Percentiles rank a stretch among this genome's conserved stretches.
Conservation (phyloP, 805 yeast genomes). For the Cyberlindnera misumaiensis region DNA sequence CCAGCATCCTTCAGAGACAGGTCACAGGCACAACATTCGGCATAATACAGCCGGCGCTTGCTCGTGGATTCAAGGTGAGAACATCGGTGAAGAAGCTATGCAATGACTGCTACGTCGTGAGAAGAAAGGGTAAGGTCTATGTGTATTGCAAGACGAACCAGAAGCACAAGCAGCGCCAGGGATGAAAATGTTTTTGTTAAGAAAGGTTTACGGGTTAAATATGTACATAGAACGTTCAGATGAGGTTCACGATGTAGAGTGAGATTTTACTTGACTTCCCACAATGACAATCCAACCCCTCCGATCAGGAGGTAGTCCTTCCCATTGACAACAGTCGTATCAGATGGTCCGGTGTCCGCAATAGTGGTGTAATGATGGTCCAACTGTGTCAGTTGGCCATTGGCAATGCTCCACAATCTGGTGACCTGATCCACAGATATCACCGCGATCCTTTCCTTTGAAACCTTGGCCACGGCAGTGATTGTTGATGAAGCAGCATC, state of each 20-base stretch:
- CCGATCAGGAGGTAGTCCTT: constrained; percentile 45
- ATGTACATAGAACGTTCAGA: no score
- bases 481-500: constrained; percentile 84
- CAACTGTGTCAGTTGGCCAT: constrained; percentile 22
- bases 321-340: constrained; percentile 25
- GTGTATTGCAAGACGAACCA: constrained; percentile 91
- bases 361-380: constrained; percentile 63
- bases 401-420: constrained; percentile 48
- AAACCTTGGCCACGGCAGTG: constrained; percentile 47
- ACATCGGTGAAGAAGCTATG: constrained; percentile 93
- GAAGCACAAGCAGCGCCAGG: constrained; percentile 92
- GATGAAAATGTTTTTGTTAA: no score
- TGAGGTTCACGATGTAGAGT: not conserved
- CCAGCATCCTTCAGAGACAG: constrained; percentile 11
- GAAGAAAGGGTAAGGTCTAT: constrained; percentile 91
- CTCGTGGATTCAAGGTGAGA: constrained; percentile 83
- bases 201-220: no score
- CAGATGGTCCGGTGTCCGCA: constrained; percentile 85
- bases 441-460: constrained; percentile 37
- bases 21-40: constrained; percentile 13
- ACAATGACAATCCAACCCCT: constrained; percentile 74
- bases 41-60: constrained; percentile 23
- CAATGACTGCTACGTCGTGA: constrained; percentile 78
- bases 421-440: constrained; percentile 82
- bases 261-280: constrained; percentile 25